Conservation (phyloP, 352 stramenopile species). For the Globisporangium ultimum region DNA sequence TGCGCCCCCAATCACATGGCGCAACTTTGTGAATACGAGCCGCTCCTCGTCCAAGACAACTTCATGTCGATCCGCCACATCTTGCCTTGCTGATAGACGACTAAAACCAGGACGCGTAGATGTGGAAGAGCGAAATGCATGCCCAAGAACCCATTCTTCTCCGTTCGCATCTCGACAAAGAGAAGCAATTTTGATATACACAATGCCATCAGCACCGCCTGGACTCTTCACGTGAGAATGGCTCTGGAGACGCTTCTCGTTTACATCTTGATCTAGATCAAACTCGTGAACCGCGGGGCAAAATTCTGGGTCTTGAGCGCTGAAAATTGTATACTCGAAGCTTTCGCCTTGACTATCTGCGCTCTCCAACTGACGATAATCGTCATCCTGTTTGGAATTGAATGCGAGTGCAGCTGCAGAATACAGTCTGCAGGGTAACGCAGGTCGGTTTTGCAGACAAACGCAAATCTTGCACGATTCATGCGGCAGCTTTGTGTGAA, state of each 20-base stretch:
- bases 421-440: slow-evolving; percentile 19
- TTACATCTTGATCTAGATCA: neutral
- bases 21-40: slow-evolving; percentile 9
- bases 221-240: too few species aligned
- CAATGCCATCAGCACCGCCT: neutral
- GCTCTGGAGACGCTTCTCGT: too few species aligned
- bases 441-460: slow-evolving; percentile 21
- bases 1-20: slow-evolving; percentile 8
- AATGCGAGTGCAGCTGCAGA: slow-evolving; percentile 8
- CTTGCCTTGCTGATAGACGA: too few species aligned
- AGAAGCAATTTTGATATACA: slow-evolving; percentile 7
- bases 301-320: slow-evolving; percentile 11
- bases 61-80: neutral
- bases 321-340: slow-evolving; percentile 18
- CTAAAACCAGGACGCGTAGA: slow-evolving; percentile 1
- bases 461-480: slow-evolving; percentile 21
- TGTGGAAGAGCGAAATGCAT: slow-evolving; percentile 10
- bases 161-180: slow-evolving; percentile 16
- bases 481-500: slow-evolving; percentile 14
- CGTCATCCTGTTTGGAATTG: neutral
- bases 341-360: neutral
- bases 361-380: neutral
- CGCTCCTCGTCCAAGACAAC: slow-evolving; percentile 8
- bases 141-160: slow-evolving; percentile 15
- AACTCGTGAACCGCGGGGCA: slow-evolving; percentile 5